phyloP scores from a whole-genome alignment of 1,139 yeast genomes.

The Kodamaea derodonti region DNA sequence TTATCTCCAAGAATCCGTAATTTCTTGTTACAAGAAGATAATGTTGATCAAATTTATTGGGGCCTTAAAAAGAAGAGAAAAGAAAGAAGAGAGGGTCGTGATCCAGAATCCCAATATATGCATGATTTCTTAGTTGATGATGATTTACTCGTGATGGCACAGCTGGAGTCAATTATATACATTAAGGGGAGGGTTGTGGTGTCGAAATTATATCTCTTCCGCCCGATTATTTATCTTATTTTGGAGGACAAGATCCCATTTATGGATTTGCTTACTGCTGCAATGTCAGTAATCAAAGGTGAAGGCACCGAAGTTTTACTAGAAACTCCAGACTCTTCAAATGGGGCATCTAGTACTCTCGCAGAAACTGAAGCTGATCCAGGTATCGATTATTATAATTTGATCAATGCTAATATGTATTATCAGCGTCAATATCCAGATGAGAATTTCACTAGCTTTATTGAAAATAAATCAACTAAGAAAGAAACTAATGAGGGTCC shows the following conservation, averaged over 20 bases:
- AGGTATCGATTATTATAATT: slow-evolving; percentile 24
- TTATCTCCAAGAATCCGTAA: slow-evolving; percentile 32
- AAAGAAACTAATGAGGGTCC: slow-evolving; percentile 7
- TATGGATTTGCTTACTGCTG: slow-evolving; percentile 14
- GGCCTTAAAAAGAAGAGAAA: slow-evolving; percentile 22
- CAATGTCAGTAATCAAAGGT: slow-evolving; percentile 14
- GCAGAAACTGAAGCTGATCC: slow-evolving; percentile 11
- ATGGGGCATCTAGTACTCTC: slow-evolving; percentile 6
- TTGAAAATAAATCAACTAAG: slow-evolving; percentile 13
- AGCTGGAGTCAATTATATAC: slow-evolving; percentile 38
- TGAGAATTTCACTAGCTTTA: slow-evolving; percentile 32
- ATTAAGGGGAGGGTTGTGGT: slow-evolving; percentile 36
- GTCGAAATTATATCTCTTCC: slow-evolving; percentile 31
- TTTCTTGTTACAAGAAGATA: slow-evolving; percentile 32
- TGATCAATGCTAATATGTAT: slow-evolving; percentile 27
- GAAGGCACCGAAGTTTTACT: slow-evolving; percentile 3
- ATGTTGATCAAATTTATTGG: slow-evolving; percentile 31
- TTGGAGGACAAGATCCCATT: slow-evolving; percentile 28
- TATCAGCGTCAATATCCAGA: slow-evolving; percentile 24
- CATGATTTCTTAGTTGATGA: slow-evolving; percentile 36
- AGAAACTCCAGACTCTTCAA: slow-evolving; percentile 9
- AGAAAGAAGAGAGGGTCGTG: slow-evolving; percentile 7
- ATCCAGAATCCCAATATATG: slow-evolving; percentile 19
- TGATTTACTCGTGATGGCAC: slow-evolving; percentile 31
- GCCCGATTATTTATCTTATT: slow-evolving; percentile 35